These are phyloP conservation scores for Lepidium sativum DNA, from an alignment of 345 rosid genomes.

Conservation along the genomic window DNA sequence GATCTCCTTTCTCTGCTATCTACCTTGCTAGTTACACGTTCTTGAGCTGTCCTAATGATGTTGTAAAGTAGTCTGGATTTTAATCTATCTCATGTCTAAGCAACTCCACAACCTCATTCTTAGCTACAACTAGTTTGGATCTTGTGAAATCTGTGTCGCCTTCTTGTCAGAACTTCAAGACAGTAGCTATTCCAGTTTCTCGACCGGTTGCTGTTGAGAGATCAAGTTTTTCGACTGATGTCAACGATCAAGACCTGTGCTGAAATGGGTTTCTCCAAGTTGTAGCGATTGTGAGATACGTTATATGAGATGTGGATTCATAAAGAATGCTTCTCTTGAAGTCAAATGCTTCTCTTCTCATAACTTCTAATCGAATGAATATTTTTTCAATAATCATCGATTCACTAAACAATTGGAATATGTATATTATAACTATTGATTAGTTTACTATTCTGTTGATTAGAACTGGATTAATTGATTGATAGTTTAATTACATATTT, in stretches of 20 bases:
- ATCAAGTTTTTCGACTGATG: conserved; percentile 29
- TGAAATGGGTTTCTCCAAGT: conserved; percentile 48
- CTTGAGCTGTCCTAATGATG: conserved; percentile 48
- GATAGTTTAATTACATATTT: neutral
- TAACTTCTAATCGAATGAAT: neutral
- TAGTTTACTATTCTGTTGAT: too few relatives aligned
- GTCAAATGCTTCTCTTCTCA: conserved; percentile 34
- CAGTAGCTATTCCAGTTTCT: conserved; percentile 37
- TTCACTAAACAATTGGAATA: neutral
- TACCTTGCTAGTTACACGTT: conserved; percentile 44
- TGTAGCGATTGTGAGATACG: conserved; percentile 52
- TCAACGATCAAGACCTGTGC: conserved; percentile 34
- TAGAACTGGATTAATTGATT: neutral
- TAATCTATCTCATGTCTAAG: conserved; percentile 43
- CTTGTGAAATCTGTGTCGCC: conserved; percentile 23
- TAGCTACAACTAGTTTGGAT: conserved; percentile 40
- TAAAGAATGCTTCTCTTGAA: conserved; percentile 22
- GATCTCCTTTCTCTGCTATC: conserved; percentile 41
- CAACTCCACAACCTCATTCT: conserved; percentile 43
- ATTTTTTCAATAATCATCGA: neutral
- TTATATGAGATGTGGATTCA: conserved; percentile 44
- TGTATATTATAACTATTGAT: conserved; percentile 5
- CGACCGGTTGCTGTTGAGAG: conserved; percentile 5
- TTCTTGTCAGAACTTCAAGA: conserved; percentile 29
- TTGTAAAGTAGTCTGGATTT: conserved; percentile 21